phyloP scores from a whole-genome alignment of 495 filamentous ascomycete genomes.

The Antarctomyces pellizariae region DNA sequence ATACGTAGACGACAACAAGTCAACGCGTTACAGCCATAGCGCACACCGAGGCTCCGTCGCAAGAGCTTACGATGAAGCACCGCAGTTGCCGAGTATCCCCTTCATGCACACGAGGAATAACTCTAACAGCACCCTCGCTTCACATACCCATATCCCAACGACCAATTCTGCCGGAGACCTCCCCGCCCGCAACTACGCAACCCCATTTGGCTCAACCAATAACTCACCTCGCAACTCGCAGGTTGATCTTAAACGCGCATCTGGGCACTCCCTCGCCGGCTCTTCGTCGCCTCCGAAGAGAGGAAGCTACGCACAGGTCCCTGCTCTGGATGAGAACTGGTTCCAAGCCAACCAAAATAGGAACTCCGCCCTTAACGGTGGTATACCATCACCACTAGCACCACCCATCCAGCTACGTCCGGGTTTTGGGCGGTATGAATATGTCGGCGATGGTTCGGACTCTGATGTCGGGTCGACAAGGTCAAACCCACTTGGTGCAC shows the following conservation, averaged over 20 bases:
- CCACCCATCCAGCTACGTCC: too few relatives aligned
- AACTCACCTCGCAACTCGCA: constrained; percentile 24
- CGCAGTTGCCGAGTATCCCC: constrained; percentile 35
- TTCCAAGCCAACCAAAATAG: constrained; percentile 7
- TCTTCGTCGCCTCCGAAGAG: constrained; percentile 13
- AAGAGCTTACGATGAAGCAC: constrained; percentile 28
- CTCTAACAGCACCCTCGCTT: constrained; percentile 26
- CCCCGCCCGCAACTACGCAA: constrained; percentile 25
- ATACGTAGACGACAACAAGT: constrained; percentile 25
- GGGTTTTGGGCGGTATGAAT: too few relatives aligned
- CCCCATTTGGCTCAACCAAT: constrained; percentile 14
- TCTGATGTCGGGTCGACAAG: too few relatives aligned
- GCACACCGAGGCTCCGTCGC: constrained; percentile 25
- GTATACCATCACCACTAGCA: too few relatives aligned
- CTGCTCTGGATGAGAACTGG: constrained; percentile 7
- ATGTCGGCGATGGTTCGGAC: too few relatives aligned
- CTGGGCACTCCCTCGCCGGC: constrained; percentile 11
- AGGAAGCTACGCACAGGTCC: constrained; percentile 12
- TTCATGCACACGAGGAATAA: constrained; percentile 51
- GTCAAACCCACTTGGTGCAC: too few relatives aligned
- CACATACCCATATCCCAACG: constrained; percentile 20
- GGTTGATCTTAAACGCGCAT: constrained; percentile 20
- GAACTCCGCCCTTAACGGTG: constrained; percentile 24
- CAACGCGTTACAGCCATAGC: too few relatives aligned
- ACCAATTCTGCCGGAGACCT: constrained; percentile 26